Evolutionary conservation across 257 asterid species (phyloP), one percentile per base, ranked within the genome.

Genomic region (Solanum clarkiae): DNA sequence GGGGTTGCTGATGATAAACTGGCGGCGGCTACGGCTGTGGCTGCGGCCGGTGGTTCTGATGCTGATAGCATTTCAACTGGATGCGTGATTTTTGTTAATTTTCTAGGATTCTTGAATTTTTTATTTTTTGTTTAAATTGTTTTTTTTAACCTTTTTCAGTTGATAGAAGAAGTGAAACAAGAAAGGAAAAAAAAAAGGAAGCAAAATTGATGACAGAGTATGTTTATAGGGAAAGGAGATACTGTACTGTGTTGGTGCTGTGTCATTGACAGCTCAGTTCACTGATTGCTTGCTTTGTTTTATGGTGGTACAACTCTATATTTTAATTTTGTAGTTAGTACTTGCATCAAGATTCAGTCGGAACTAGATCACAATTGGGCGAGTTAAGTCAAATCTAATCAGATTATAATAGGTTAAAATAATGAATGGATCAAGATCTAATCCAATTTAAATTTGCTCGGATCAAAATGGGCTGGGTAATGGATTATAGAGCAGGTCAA

Each of bases 51-150:
- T 59, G 85, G 87, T 83, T 84, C 86, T 56, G 90, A 80, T 36
- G 45, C 60, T 42, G 88, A 68, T 44, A 81, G 80, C 91, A 89
- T 89, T 0, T 75, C 60, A 75, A 75, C 44, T 14, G 56, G 59
- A 84, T 84, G 20, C 36, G 12, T 22, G 55, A 11, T 59, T 12
- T 15, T 20, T 11, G 55, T 44, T 47, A 8, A 68, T 66, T 66
- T 66, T 56, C 16, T 47, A 8, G n/a, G 22, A 26, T 26, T 47
- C 26, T 42, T 15, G 1, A 10, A 29, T 8, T 22, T 0, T 32
- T 1, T 10, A 8, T 29, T n/a, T 0, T 49, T 40, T n/a, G 1
- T 18, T 20, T 17, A 14, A 15, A 24, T 65, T 49, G 4, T 15
- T 24, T 24, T 4, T 51, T 15, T 1, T 4, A 0, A 42, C 8